Base-by-base conservation (phyloP, 2,329 filamentous ascomycete genomes). In the Hymenoscyphus repandus region DNA sequence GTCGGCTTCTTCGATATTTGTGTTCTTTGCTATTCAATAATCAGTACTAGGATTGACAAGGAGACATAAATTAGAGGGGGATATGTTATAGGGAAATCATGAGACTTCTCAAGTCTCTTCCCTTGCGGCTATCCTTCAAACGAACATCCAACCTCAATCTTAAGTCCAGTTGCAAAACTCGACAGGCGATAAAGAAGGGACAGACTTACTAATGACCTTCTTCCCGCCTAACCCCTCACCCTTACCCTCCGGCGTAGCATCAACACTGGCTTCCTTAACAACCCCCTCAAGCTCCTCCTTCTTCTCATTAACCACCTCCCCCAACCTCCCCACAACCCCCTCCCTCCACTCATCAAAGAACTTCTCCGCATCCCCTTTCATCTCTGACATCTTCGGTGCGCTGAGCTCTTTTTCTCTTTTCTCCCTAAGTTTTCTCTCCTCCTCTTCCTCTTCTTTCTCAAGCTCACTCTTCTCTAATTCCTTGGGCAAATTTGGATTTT, bases 301-400 rank as follows among this genome's bases (percentile, higher is more conserved):
- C 30, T 73, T 66, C 54, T 79, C 73, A 38, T 77, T 75, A 15
- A 90, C 76, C 33, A 82, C 75, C 57, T 93, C 85, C 15, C 82
- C 80, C 20, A 95, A 72, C 12, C 90, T 80, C 50, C 80, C 76
- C 37, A 88, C 72, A 9, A 96, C 79, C 11, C 75, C 74, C 5
- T 81, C 76, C 61, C 88, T 80, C 92, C 92, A 97, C 57, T 89
- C 85, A 51, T 86, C 82, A 64, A 92, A 95, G 64, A 85, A 83
- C 6, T 76, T 71, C 5, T 95, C 66, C 1, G 83, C 78, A 48
- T 86, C 83, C 55, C 79, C 82, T 70, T 83, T 90, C 60, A 90
- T 69, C 60, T 88, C 84, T 51, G 76, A 70, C 54, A 85, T 75
- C 48, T 74, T 72, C 2, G 71, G 70, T 2, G 69, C 69, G 15